Evolutionary conservation across 805 yeast genomes (phyloP).

Genomic region (Aciculoconidium aculeatum): DNA sequence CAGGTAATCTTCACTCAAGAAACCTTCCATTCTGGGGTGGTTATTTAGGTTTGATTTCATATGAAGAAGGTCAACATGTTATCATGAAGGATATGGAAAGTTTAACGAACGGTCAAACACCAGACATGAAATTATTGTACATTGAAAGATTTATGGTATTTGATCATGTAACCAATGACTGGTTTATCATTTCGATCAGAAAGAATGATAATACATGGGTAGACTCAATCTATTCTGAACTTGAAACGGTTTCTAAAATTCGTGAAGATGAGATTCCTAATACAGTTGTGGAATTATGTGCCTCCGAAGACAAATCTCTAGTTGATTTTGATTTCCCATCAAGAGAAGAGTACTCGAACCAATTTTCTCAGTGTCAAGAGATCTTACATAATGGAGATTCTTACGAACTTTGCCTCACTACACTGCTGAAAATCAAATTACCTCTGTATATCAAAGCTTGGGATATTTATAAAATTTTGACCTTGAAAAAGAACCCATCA

Average conservation of each 20-base stretch:
- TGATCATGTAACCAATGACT: slow-evolving; percentile 40
- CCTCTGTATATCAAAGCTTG: slow-evolving; percentile 54
- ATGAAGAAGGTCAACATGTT: slow-evolving; percentile 72
- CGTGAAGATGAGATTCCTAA: slow-evolving; percentile 18
- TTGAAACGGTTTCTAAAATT: slow-evolving; percentile 10
- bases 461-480: slow-evolving; percentile 72
- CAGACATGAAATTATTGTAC: slow-evolving; percentile 72
- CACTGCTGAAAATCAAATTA: slow-evolving; percentile 56
- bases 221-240: slow-evolving; percentile 9
- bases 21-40: slow-evolving; percentile 88
- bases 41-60: slow-evolving; percentile 74
- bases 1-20: slow-evolving; percentile 14
- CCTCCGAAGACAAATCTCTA: slow-evolving; percentile 18
- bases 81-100: slow-evolving; percentile 27
- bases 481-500: slow-evolving; percentile 69
- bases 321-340: slow-evolving; percentile 44
- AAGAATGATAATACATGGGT: slow-evolving; percentile 29
- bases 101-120: slow-evolving; percentile 38
- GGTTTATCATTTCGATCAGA: slow-evolving; percentile 50
- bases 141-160: slow-evolving; percentile 59
- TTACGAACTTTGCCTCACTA: slow-evolving; percentile 87
- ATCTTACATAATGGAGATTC: slow-evolving; percentile 77
- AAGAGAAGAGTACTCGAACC: slow-evolving; percentile 44
- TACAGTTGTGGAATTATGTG: slow-evolving; percentile 20
- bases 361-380: slow-evolving; percentile 61